Conservation (phyloP, 1,284 basidiomycete genomes). For the Trametes hirsuta region DNA sequence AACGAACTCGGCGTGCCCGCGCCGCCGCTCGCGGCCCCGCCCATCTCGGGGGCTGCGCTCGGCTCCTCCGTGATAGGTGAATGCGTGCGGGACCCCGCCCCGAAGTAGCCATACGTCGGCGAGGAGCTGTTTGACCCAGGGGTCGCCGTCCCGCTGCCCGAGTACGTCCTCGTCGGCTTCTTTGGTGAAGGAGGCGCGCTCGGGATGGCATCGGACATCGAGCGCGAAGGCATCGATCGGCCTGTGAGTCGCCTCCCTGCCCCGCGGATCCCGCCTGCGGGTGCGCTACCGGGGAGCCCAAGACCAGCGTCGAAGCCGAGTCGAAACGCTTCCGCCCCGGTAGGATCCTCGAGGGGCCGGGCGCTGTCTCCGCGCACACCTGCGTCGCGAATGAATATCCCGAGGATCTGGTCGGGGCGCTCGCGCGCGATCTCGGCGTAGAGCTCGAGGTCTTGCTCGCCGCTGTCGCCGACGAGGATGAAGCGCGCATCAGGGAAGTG, state of each 20-base stretch:
- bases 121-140: neutral
- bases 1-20: slow-evolving; percentile 5
- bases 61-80: slow-evolving; percentile 27
- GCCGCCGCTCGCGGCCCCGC: neutral
- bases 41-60: slow-evolving; percentile 17
- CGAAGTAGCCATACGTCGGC: slow-evolving; percentile 22
- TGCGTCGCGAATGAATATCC: slow-evolving; percentile 81
- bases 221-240: slow-evolving; percentile 13
- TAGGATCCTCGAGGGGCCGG: slow-evolving; percentile 55
- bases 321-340: slow-evolving; percentile 44
- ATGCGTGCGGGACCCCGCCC: slow-evolving; percentile 15
- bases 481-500: slow-evolving; percentile 77
- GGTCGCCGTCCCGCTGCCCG: slow-evolving; percentile 16
- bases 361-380: slow-evolving; percentile 37
- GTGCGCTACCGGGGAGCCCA: slow-evolving; percentile 8
- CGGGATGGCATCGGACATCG: slow-evolving; percentile 23
- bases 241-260: slow-evolving; percentile 5
- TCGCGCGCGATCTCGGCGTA: slow-evolving; percentile 75
- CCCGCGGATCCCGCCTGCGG: neutral
- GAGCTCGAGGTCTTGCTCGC: slow-evolving; percentile 88
- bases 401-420: slow-evolving; percentile 66
- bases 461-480: slow-evolving; percentile 85
- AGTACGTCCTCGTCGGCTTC: slow-evolving; percentile 17
- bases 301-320: slow-evolving; percentile 4
- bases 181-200: slow-evolving; percentile 7